Conservation (phyloP, 331 rosid genomes). For the Rhamnella rubrinervis region DNA sequence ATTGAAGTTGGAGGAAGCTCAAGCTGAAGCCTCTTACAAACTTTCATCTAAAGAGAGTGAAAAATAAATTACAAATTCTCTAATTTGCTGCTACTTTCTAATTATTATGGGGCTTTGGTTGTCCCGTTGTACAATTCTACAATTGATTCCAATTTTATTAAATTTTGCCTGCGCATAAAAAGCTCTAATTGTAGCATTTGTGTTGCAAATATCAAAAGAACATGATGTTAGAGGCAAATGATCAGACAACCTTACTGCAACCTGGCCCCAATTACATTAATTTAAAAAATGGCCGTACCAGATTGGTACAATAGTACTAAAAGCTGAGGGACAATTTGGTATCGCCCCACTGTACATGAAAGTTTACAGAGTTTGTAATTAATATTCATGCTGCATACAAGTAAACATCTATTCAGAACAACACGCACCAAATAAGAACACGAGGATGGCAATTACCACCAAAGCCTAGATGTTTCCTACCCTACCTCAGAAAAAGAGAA, state of each 20-base stretch:
- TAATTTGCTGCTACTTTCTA: background rate
- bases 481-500: background rate
- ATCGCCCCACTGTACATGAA: slow-evolving; percentile 1
- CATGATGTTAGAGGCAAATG: too few species aligned
- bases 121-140: background rate
- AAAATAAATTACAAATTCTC: background rate
- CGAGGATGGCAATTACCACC: background rate
- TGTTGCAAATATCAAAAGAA: too few species aligned
- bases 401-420: background rate
- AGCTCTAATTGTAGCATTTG: too few species aligned
- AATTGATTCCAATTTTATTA: background rate
- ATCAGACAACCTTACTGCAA: too few species aligned
- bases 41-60: slow-evolving; percentile 37
- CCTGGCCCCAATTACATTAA: too few species aligned
- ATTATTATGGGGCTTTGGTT: background rate
- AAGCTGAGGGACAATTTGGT: too few species aligned
- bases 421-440: background rate
- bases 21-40: slow-evolving; percentile 73
- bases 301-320: too few species aligned
- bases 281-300: too few species aligned
- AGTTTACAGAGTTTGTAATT: slow-evolving; percentile 3
- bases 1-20: slow-evolving; percentile 82
- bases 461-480: background rate
- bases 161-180: background rate
- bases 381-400: background rate